Evolutionary conservation across 2,329 filamentous ascomycete species (phyloP).

Genomic region (Ceratocystis variospora): DNA sequence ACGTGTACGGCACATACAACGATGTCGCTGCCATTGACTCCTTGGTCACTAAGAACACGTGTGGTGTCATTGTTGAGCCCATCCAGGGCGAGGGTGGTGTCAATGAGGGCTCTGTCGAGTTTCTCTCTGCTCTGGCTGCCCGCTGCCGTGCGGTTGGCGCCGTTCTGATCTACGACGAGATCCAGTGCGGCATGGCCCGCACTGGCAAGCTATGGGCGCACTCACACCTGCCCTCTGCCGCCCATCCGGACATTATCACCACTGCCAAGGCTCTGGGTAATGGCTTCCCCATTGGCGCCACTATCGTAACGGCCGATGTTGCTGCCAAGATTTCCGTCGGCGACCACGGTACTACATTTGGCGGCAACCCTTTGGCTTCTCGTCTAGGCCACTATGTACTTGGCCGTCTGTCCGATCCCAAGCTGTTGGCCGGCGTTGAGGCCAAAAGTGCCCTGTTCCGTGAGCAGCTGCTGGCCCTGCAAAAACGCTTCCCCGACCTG

Average conservation of each 20-base stretch:
- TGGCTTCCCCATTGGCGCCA: slow-evolving; percentile 83
- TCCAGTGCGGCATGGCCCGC: slow-evolving; percentile 81
- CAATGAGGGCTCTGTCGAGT: slow-evolving; percentile 67
- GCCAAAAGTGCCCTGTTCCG: slow-evolving; percentile 46
- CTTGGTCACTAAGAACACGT: slow-evolving; percentile 72
- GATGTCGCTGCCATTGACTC: slow-evolving; percentile 57
- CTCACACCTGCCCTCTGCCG: slow-evolving; percentile 53
- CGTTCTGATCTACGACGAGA: slow-evolving; percentile 88
- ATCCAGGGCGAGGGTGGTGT: slow-evolving; percentile 96
- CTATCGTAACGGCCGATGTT: slow-evolving; percentile 31
- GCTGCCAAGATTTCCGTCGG: slow-evolving; percentile 39
- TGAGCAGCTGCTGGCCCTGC: slow-evolving; percentile 35
- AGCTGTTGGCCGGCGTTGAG: slow-evolving; percentile 55
- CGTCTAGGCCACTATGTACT: slow-evolving; percentile 80
- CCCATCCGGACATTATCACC: slow-evolving; percentile 87
- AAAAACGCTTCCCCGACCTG: slow-evolving; percentile 46
- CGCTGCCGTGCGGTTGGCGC: slow-evolving; percentile 79
- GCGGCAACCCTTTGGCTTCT: slow-evolving; percentile 77
- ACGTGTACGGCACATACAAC: slow-evolving; percentile 75
- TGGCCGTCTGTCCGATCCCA: slow-evolving; percentile 54
- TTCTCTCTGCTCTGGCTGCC: slow-evolving; percentile 67
- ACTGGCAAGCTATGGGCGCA: slow-evolving; percentile 91
- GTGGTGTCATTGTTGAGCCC: slow-evolving; percentile 89
- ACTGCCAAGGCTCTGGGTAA: slow-evolving; percentile 95
- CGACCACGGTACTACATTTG: slow-evolving; percentile 90